phyloP scores from a whole-genome alignment of 306 rosid genomes.

The Urtica urens region DNA sequence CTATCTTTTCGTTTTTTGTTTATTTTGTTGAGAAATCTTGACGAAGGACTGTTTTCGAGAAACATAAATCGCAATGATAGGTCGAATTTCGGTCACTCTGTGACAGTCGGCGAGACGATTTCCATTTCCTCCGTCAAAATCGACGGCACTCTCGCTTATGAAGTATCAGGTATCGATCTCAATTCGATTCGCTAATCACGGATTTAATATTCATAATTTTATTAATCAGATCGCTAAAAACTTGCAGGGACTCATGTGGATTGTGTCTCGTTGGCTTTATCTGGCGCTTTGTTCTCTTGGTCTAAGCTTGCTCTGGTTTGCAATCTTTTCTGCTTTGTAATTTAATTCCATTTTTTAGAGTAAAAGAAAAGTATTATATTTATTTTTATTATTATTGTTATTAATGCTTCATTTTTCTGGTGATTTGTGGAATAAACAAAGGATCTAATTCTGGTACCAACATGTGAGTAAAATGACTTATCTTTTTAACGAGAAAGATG shows the following conservation, averaged over 20 bases:
- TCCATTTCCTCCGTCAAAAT: constrained; percentile 30
- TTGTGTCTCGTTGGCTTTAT: constrained; percentile 47
- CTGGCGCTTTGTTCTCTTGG: constrained; percentile 49
- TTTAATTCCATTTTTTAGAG: background rate
- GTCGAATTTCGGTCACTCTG: constrained; percentile 36
- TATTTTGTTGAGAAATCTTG: too few species aligned
- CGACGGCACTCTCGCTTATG: constrained; percentile 31
- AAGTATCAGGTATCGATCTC: constrained; percentile 29
- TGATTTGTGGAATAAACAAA: constrained; percentile 44
- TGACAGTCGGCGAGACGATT: constrained; percentile 34
- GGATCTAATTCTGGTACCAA: constrained; percentile 43
- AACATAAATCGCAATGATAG: constrained; percentile 21
- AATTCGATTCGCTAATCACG: background rate
- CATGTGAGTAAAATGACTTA: constrained; percentile 26
- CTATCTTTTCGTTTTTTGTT: background rate
- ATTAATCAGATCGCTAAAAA: background rate
- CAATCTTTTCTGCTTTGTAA: background rate
- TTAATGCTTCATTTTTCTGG: constrained; percentile 17
- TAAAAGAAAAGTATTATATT: background rate
- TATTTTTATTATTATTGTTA: background rate
- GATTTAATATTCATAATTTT: background rate
- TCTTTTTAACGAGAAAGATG: too few species aligned
- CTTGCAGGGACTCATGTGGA: constrained; percentile 51
- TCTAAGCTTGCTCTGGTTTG: constrained; percentile 35
- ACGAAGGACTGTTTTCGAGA: constrained; percentile 3